phyloP scores from a whole-genome alignment of 1,284 basidiomycete species.

The Ganoderma sinense region DNA sequence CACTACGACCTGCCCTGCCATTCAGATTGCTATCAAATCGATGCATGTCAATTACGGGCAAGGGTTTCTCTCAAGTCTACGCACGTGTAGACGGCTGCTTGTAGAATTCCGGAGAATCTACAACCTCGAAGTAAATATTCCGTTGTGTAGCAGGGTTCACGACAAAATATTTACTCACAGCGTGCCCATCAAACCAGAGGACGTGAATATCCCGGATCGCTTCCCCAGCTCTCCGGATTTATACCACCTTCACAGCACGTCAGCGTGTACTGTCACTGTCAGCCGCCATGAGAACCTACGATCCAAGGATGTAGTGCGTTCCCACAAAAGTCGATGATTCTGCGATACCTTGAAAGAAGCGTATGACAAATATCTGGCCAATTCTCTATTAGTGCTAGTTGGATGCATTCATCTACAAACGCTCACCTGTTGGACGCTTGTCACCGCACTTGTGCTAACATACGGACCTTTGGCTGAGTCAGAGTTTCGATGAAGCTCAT shows the following conservation, averaged over 20 bases:
- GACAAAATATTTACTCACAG: conserved; percentile 47
- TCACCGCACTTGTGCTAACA: conserved; percentile 61
- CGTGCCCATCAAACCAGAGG: conserved; percentile 70
- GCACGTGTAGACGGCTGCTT: conserved; percentile 69
- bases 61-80: conserved; percentile 5
- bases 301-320: conserved; percentile 77
- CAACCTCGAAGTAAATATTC: neutral
- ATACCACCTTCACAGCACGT: conserved; percentile 58
- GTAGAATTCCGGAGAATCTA: conserved; percentile 77
- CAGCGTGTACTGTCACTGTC: neutral
- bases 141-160: neutral
- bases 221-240: conserved; percentile 74
- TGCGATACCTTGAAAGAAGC: conserved; percentile 78
- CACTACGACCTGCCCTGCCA: conserved; percentile 63
- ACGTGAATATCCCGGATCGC: conserved; percentile 75
- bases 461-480: conserved; percentile 1
- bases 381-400: conserved; percentile 13
- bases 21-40: conserved; percentile 57
- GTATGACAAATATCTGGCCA: conserved; percentile 69
- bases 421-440: conserved; percentile 61
- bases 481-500: neutral
- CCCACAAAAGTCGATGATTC: conserved; percentile 81
- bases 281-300: conserved; percentile 47
- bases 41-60: neutral
- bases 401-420: conserved; percentile 1